Conservation (phyloP, 75 land plant species). For the Picea glauca region DNA sequence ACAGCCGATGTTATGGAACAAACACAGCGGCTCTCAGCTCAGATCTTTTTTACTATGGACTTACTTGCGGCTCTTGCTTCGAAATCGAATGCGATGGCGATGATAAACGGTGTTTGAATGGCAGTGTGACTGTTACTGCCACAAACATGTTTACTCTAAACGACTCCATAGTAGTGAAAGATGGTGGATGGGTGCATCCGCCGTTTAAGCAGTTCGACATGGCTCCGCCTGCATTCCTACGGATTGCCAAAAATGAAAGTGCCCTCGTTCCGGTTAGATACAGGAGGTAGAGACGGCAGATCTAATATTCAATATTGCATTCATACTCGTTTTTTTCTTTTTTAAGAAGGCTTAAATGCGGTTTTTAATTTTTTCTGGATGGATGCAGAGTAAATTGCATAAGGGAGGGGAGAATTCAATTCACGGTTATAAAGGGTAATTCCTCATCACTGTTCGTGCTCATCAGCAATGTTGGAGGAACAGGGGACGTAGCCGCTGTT, state of each 20-base stretch:
- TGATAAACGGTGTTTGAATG: slow-evolving; percentile 42
- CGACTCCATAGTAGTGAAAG: slow-evolving; percentile 32
- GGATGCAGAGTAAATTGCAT: slow-evolving; percentile 45
- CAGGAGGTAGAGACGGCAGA: slow-evolving; percentile 19
- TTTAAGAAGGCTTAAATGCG: too few species aligned
- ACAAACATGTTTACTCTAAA: slow-evolving; percentile 73
- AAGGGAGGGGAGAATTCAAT: slow-evolving; percentile 45
- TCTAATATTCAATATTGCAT: too few species aligned
- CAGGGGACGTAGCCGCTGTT: too few species aligned
- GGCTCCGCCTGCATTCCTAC: slow-evolving; percentile 47
- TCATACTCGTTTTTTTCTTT: too few species aligned
- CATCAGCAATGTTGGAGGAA: slow-evolving; percentile 56
- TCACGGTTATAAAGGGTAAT: slow-evolving; percentile 54
- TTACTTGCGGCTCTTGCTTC: slow-evolving; percentile 69
- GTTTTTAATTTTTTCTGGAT: too few species aligned
- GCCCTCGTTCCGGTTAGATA: slow-evolving; percentile 68
- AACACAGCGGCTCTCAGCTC: slow-evolving; percentile 54
- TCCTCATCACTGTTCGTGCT: slow-evolving; percentile 36
- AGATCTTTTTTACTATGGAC: slow-evolving; percentile 49
- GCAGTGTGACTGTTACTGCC: slow-evolving; percentile 57
- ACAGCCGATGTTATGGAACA: slow-evolving; percentile 41
- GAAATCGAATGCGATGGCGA: slow-evolving; percentile 57
- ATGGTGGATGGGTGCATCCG: slow-evolving; percentile 79
- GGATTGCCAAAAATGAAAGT: slow-evolving; percentile 47
- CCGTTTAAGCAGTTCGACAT: slow-evolving; percentile 68